Evolutionary conservation across 2,329 filamentous ascomycete species (phyloP), one percentile per base, ranked within the genome.

Genomic region (Intubia oerlemansii): DNA sequence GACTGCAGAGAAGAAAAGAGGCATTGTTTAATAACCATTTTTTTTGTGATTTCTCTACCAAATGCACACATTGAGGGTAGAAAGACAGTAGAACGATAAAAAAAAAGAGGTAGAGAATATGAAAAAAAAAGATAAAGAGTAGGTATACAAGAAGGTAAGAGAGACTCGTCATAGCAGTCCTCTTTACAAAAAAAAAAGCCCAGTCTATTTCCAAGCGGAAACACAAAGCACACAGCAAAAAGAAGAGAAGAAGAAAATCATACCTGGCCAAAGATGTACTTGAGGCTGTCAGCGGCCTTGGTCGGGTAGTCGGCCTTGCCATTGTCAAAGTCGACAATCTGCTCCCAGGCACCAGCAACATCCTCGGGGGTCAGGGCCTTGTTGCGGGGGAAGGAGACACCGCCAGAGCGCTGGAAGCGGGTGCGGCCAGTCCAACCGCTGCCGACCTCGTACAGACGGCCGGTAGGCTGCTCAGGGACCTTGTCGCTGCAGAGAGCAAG

Each of bases 401-500:
- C 88, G 30, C 78, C 80, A 35, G 71, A 71, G 42, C 88, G 73
- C 62, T 98, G 84, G 85, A 85, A 98, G 53, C 88, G 74, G 32
- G 88, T 98, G 49, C 71, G 68, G 38, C 76, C 81, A 44, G 74
- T 69, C 88, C 88, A 98, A 38, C 85, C 88, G 47, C 79, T 88
- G 43, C 88, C 88, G 41, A 85, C 80, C 57, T 98, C 88, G 55
- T 82, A 98, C 27, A 98, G 65, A 30, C 74, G 75, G 38, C 85
- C 85, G 33, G 82, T 93, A 11, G 71, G 67, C 40, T 77, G 69
- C 45, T 77, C 66, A 17, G 88, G 85, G 30, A 82, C 71, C 55
- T 80, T 79, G 57, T 98, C 88, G 49, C 71, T 80, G 51, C 52
- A 62, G 33, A 98, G 76, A 24, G 84, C 70, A 31, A 85, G 70